Evolutionary conservation across 2,329 filamentous ascomycete species (phyloP), one percentile per base, ranked within the genome.

Genomic region (Colletotrichum sp.): DNA sequence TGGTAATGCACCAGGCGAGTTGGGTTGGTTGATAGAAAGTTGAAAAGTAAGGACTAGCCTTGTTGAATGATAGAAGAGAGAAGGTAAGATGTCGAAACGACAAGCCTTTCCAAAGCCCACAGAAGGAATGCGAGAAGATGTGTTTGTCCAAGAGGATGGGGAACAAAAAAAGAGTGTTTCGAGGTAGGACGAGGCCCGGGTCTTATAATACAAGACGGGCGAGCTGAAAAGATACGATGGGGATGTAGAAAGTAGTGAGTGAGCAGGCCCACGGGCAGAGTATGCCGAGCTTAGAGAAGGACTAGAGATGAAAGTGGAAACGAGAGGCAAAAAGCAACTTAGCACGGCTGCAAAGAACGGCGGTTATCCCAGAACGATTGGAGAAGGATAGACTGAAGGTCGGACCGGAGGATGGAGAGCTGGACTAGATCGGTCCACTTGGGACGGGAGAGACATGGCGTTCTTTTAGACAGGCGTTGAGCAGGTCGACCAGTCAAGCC

Each of bases 11-110:
- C 78, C 79, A 80, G 80, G 80, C 80, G 79, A 75, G 78, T 80
- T 78, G 77, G 76, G 66, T 74, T 62, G 28, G 39, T 21, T 60
- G 69, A 77, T 71, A 77, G 78, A 78, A 80, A 80, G 78, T 83
- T 80, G 74, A 78, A 80, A 72, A 80, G 78, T 77, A 80, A 86
- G 86, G 86, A 81, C 84, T 83, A 86, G 80, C 80, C 82, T 83
- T 78, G 80, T 71, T 72, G 76, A 78, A 78, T 77, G 72, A 79
- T 78, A 82, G 80, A 73, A 76, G 80, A 79, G 81, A 72, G 71
- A 77, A 78, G 63, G 75, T 76, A 72, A 71, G 76, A 73, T 68
- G 77, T 78, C 77, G 76, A 73, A 77, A 77, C 63, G 77, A 78
- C 77, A 75, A 77, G 69, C 28, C 63, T 36, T 67, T 72, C 66